Percentiles rank a stretch among this genome's conserved stretches.
phyloP scores from a whole-genome alignment of 208 protist species.

The Histomonas meleagridis region DNA sequence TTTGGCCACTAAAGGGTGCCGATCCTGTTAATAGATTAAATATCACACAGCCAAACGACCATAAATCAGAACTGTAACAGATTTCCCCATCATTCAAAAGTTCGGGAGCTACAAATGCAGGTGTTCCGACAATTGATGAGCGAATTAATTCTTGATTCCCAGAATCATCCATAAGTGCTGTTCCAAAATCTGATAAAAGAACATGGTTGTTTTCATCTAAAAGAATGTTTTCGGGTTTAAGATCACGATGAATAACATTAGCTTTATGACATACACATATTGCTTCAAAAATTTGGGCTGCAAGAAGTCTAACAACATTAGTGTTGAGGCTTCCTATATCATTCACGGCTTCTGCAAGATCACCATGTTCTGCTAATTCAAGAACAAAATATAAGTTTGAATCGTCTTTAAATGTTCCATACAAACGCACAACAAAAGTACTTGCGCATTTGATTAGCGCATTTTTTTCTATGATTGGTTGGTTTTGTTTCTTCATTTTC shows the following conservation, averaged over 20 bases:
- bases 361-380: neutral
- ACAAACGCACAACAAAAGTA: neutral
- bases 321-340: neutral
- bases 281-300: neutral
- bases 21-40: neutral
- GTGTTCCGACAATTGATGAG: slow-evolving; percentile 13
- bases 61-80: neutral
- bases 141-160: neutral
- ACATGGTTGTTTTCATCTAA: slow-evolving; percentile 65
- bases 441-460: neutral
- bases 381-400: slow-evolving; percentile 31
- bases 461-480: neutral
- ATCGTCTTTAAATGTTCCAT: neutral
- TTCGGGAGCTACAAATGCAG: neutral
- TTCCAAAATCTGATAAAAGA: slow-evolving; percentile 97
- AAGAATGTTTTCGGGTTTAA: slow-evolving; percentile 66
- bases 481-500: slow-evolving; percentile 9
- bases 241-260: slow-evolving; percentile 67
- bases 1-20: neutral
- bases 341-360: slow-evolving; percentile 9
- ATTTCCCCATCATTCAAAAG: neutral
- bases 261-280: slow-evolving; percentile 70
- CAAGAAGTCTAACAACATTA: neutral
- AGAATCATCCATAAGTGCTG: neutral
- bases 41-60: neutral